Percentiles rank a stretch among this genome's conserved stretches.
These are phyloP conservation scores for Penicillium thymicola DNA, from an alignment of 2,329 filamentous ascomycete species.

Conservation along the genomic window DNA sequence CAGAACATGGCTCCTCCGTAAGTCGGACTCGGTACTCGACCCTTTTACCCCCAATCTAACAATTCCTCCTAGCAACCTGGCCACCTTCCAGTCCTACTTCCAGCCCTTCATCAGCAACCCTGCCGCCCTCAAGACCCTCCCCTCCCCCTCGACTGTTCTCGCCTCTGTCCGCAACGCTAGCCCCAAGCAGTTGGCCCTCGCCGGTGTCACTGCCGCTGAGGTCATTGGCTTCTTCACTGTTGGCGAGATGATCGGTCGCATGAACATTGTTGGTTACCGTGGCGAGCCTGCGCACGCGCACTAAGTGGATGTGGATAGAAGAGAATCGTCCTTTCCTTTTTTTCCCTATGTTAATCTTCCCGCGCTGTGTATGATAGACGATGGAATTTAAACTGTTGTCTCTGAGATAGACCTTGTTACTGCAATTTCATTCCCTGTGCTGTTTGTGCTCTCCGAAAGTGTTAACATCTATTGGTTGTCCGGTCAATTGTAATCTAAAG, in stretches of 20 bases:
- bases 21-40: slow-evolving; percentile 43
- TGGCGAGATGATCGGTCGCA: slow-evolving; percentile 91
- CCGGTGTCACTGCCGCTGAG: slow-evolving; percentile 78
- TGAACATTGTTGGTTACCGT: slow-evolving; percentile 93
- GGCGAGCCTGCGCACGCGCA: slow-evolving; percentile 57
- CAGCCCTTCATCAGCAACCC: slow-evolving; percentile 74
- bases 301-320: slow-evolving; percentile 27
- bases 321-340: slow-evolving; percentile 29
- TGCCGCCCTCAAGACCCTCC: slow-evolving; percentile 54
- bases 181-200: slow-evolving; percentile 66
- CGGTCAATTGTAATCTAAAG: background rate
- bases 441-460: background rate
- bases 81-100: slow-evolving; percentile 84
- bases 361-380: slow-evolving; percentile 45
- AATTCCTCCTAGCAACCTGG: slow-evolving; percentile 58
- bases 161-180: slow-evolving; percentile 66
- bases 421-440: slow-evolving; percentile 15
- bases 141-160: slow-evolving; percentile 55
- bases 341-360: slow-evolving; percentile 33
- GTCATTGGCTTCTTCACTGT: slow-evolving; percentile 95
- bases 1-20: slow-evolving; percentile 96
- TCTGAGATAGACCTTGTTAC: slow-evolving; percentile 31
- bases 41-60: slow-evolving; percentile 1
- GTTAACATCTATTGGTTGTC: background rate
- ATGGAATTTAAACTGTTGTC: slow-evolving; percentile 47